Base-by-base conservation (phyloP, 1,284 basidiomycete genomes). In the Fomes fomentarius region DNA sequence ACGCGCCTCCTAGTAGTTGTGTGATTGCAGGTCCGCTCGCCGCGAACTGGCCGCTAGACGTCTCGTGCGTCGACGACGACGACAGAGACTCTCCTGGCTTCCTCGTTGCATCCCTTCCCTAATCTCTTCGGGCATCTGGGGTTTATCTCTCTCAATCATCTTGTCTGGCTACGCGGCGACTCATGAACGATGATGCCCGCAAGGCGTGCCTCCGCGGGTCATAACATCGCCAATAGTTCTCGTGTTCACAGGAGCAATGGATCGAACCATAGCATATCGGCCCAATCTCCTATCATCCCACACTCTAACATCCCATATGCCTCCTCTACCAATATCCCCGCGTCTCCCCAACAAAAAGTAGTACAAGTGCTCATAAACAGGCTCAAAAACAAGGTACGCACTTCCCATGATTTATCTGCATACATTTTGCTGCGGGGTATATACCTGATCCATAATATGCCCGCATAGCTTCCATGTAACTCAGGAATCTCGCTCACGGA, bases 391-490 rank as follows among this genome's bases (percentile, higher is more conserved):
- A 91, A 89, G 78, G 90, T 65, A 39, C n/a, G 63, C 46, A 10
- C 25, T 40, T 21, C 21, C 26, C 33, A n/a, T 7, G 38, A 22
- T 25, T 10, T 2, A 34, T 10, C 21, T n/a, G 14, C 28, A 21
- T 12, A 34, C 31, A 31, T 31, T 9, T 30, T 33, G 19, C 15
- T 21, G 21, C 19, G 21, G 31, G n/a, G 15, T 10, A 12, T 21
- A 3, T 24, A 12, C 22, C 54, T 49, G 37, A 50, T 48, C 35
- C 40, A 34, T 24, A 30, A 30, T 12, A 30, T 7, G 12, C n/a
- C 21, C 37, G 30, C 35, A 19, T 58, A 96, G 93, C 80, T 96
- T n/a, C 94, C 93, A 52, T 88, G 84, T 66, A 83, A 92, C 72
- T 94, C 93, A 33, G 93, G 93, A 12, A 76, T 82, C 38, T 75